These are phyloP conservation scores for Penicillium sp. DNA, from an alignment of 2,329 filamentous ascomycete species.

Conservation along the genomic window DNA sequence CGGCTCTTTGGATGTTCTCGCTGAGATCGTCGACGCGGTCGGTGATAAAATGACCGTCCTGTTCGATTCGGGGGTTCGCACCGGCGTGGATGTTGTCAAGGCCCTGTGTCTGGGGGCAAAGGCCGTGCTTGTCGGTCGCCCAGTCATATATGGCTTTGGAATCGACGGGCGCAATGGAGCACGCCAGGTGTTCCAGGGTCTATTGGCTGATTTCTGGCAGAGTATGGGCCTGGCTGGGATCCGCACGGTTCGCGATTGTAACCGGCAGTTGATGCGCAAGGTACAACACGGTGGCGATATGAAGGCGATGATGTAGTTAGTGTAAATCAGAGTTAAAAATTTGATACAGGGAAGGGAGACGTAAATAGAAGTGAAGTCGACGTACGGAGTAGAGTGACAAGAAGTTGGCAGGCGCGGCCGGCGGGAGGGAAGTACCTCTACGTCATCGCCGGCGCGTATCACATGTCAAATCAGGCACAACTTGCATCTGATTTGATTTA, in stretches of 20 bases:
- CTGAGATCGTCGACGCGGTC: conserved; percentile 65
- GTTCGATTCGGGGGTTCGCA: conserved; percentile 57
- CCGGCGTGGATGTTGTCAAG: conserved; percentile 56
- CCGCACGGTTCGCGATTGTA: conserved; percentile 39
- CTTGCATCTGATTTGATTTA: too few species aligned
- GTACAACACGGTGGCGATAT: conserved; percentile 42
- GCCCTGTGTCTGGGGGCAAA: conserved; percentile 61
- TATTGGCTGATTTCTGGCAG: conserved; percentile 60
- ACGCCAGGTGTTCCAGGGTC: conserved; percentile 54
- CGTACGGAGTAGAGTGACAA: too few species aligned
- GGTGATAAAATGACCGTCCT: conserved; percentile 52
- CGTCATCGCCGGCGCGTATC: conserved; percentile 1
- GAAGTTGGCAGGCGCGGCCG: too few species aligned
- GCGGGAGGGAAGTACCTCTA: conserved; percentile 10
- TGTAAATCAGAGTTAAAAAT: too few species aligned
- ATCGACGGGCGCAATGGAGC: conserved; percentile 61
- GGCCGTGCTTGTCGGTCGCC: conserved; percentile 61
- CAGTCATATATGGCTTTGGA: conserved; percentile 62
- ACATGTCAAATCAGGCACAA: not conserved
- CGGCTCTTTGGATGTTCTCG: conserved; percentile 58
- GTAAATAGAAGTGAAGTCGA: too few species aligned
- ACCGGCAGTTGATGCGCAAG: conserved; percentile 36
- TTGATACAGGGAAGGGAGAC: too few species aligned
- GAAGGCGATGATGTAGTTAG: conserved; percentile 38
- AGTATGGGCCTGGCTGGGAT: conserved; percentile 61